Conservation (phyloP, 306 rosid genomes). For the Prunus mongolica region DNA sequence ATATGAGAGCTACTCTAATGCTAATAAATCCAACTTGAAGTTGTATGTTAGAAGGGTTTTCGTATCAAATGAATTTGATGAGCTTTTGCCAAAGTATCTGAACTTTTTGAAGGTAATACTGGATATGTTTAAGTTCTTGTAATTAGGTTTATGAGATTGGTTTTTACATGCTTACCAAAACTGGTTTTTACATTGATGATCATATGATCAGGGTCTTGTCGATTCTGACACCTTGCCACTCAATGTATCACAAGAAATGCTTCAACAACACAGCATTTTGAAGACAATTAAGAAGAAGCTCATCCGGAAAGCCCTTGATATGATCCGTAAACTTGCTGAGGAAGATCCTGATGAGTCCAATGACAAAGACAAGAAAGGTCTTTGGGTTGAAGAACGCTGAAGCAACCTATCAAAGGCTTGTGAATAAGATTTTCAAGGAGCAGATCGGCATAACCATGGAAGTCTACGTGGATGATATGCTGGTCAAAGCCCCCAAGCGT, state of each 20-base stretch:
- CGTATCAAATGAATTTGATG: constrained; percentile 97
- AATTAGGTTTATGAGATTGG: background rate
- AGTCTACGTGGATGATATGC: too few species aligned
- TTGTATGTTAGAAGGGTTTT: constrained; percentile 92
- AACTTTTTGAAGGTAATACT: constrained; percentile 77
- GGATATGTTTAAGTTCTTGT: constrained; percentile 1
- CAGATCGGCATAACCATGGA: too few species aligned
- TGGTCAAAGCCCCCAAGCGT: too few species aligned
- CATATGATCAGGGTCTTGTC: constrained; percentile 84
- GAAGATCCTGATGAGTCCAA: constrained; percentile 93
- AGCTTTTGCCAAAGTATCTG: constrained; percentile 86
- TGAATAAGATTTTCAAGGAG: too few species aligned
- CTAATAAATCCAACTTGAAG: constrained; percentile 88
- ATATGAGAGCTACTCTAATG: constrained; percentile 88
- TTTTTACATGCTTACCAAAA: background rate
- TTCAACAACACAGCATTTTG: constrained; percentile 92
- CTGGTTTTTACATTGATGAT: constrained; percentile 5
- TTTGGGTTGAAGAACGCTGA: too few species aligned
- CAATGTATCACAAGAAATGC: constrained; percentile 98
- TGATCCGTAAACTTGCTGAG: constrained; percentile 91
- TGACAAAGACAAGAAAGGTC: constrained; percentile 77
- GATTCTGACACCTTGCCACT: constrained; percentile 97
- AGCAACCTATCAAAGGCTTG: too few species aligned
- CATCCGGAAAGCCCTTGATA: constrained; percentile 95
- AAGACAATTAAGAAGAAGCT: constrained; percentile 98